A percentile compares a stretch with the other conserved stretches of the same genome.
Evolutionary conservation across 129 eudicot genomes (phyloP).

Genomic region (Ambrosia artemisiifolia): DNA sequence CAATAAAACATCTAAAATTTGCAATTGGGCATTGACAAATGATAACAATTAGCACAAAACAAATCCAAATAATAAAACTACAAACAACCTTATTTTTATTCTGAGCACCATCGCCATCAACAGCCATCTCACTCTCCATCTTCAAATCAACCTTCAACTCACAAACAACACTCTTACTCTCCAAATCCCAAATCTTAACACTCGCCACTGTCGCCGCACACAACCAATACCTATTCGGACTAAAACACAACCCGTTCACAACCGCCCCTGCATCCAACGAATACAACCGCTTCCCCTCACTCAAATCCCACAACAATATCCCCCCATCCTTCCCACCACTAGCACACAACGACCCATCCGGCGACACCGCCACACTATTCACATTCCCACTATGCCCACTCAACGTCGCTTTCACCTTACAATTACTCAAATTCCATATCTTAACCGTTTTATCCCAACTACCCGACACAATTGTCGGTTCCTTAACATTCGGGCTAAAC

Average conservation of each 20-base stretch:
- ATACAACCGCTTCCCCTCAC: slow-evolving; percentile 61
- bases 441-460: slow-evolving; percentile 70
- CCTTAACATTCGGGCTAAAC: slow-evolving; percentile 58
- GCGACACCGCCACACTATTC: slow-evolving; percentile 68
- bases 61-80: not conserved
- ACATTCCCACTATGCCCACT: slow-evolving; percentile 50
- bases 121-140: slow-evolving; percentile 63
- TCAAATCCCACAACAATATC: slow-evolving; percentile 76
- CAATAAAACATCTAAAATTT: no score
- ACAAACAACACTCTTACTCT: slow-evolving; percentile 48
- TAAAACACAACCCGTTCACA: slow-evolving; percentile 59
- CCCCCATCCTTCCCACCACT: slow-evolving; percentile 80
- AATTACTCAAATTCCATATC: slow-evolving; percentile 69
- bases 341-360: slow-evolving; percentile 71
- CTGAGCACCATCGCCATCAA: slow-evolving; percentile 43
- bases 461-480: slow-evolving; percentile 60
- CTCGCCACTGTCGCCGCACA: slow-evolving; percentile 67
- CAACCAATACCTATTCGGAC: slow-evolving; percentile 80
- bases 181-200: slow-evolving; percentile 81
- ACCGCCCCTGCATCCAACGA: slow-evolving; percentile 56
- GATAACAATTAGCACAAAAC: no score
- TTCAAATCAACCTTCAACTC: slow-evolving; percentile 71
- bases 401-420: slow-evolving; percentile 55
- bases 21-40: no score
- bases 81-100: slow-evolving; percentile 30